Evolutionary conservation across 23 red algal genomes (phyloP).

Genomic region (Agarophyton chilense): DNA sequence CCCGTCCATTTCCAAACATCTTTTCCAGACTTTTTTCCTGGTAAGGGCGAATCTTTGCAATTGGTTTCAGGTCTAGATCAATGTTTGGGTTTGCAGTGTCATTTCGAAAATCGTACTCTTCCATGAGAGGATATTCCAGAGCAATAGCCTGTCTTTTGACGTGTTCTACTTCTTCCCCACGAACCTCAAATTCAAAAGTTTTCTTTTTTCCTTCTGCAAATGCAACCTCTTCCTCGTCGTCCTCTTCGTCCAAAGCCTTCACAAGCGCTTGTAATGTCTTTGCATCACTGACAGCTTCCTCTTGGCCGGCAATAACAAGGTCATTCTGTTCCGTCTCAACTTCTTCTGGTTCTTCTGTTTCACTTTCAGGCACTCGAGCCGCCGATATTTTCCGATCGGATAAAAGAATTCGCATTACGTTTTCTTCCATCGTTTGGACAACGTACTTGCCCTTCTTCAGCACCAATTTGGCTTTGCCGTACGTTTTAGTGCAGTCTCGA

Average conservation of each 20-base stretch:
- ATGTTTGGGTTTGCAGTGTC: slow-evolving; percentile 81
- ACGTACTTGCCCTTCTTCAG: slow-evolving; percentile 85
- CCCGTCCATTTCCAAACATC: slow-evolving; percentile 99
- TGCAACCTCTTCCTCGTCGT: slow-evolving; percentile 58
- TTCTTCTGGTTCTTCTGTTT: slow-evolving; percentile 38
- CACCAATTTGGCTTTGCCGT: slow-evolving; percentile 95
- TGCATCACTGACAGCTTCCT: slow-evolving; percentile 64
- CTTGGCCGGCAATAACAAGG: slow-evolving; percentile 58
- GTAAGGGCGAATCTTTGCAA: slow-evolving; percentile 92
- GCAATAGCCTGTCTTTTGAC: slow-evolving; percentile 92
- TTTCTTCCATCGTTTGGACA: slow-evolving; percentile 80
- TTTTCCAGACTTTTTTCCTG: slow-evolving; percentile 98
- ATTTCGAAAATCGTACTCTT: slow-evolving; percentile 99
- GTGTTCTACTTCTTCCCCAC: slow-evolving; percentile 82
- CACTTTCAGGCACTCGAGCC: slow-evolving; percentile 65
- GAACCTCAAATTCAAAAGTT: slow-evolving; percentile 77
- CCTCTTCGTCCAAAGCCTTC: slow-evolving; percentile 84
- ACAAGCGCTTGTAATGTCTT: slow-evolving; percentile 56
- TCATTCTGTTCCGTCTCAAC: slow-evolving; percentile 58
- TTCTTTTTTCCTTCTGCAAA: slow-evolving; percentile 37
- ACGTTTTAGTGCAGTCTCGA: slow-evolving; percentile 88
- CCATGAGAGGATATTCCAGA: slow-evolving; percentile 95
- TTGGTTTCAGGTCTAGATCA: slow-evolving; percentile 92
- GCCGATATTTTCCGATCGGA: slow-evolving; percentile 67
- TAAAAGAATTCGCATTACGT: slow-evolving; percentile 72